Conservation (phyloP, 108 stramenopile species). For the Cyclotella cryptica region DNA sequence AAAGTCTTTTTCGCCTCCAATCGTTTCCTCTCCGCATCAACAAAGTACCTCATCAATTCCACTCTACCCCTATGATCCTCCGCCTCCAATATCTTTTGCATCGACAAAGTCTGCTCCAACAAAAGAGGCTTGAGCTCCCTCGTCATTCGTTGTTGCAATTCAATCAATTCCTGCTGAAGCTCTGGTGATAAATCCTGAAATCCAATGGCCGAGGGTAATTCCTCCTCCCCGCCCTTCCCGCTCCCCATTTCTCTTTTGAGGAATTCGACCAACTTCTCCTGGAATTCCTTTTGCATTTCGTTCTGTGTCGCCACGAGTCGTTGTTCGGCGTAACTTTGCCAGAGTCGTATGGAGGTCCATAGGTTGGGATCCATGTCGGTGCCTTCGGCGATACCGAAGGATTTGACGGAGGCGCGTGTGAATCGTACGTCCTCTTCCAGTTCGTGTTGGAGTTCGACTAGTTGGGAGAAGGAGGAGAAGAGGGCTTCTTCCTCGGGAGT, state of each 20-base stretch:
- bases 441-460: constrained; percentile 82
- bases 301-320: constrained; percentile 78
- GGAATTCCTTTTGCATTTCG: constrained; percentile 86
- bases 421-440: constrained; percentile 88
- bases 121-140: constrained; percentile 73
- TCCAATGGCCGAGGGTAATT: constrained; percentile 82
- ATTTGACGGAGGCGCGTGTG: constrained; percentile 65
- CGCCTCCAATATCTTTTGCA: constrained; percentile 88
- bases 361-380: constrained; percentile 67
- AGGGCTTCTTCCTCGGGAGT: constrained; percentile 62
- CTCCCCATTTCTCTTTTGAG: constrained; percentile 74
- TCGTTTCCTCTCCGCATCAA: constrained; percentile 78
- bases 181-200: constrained; percentile 75
- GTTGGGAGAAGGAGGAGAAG: constrained; percentile 49
- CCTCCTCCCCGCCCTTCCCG: constrained; percentile 46
- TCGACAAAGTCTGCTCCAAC: constrained; percentile 79
- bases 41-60: constrained; percentile 67
- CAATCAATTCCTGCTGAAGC: constrained; percentile 78
- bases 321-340: constrained; percentile 86
- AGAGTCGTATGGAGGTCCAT: constrained; percentile 85
- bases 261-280: constrained; percentile 77
- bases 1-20: constrained; percentile 75
- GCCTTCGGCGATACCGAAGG: constrained; percentile 69
- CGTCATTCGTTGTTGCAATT: constrained; percentile 82
- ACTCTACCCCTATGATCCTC: constrained; percentile 67